Base-by-base conservation (phyloP, 2,329 filamentous ascomycete species). In the Penicillium sp. region DNA sequence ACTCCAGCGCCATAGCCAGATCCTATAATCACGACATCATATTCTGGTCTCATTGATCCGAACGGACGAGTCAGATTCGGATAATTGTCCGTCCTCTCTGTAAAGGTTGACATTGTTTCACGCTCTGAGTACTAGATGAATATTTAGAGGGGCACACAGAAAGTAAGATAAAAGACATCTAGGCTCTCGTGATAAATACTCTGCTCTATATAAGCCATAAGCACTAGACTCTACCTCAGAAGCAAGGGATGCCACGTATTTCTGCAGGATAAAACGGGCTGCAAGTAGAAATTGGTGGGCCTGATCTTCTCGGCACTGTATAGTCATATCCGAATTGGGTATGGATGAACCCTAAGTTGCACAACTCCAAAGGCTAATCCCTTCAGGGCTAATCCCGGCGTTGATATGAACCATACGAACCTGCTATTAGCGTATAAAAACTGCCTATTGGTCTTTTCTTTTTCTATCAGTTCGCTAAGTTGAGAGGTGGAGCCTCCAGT, bases 1-100 rank as follows among this genome's bases (percentile, higher is more conserved):
- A 89, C 82, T 25, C 81, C 83, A 39, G 85, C 86, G 25, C 87
- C 87, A 69, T 89, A 90, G 1, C 87, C 87, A 10, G 85, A 88
- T 1, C 87, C 87, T 56, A 89, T 83, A 31, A 89, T 84, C 11
- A 90, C 80, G 39, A 82, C 82, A 71, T 89, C 87, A 63, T 90
- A 89, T 11, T 53, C 57, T 29, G 36, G 11, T n/a, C 40, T 53
- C 39, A 59, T 59, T 15, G 23, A 50, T 6, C 53, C 25, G n/a
- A 59, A 48, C 1, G 54, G 46, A 46, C 36, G 54, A 47, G 54
- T 59, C 3, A 59, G 39, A 2, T 5, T 57, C 11, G 57, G 55
- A 25, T 58, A 60, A 33, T 58, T 39, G 6, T 60, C 58, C 4
- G 48, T 52, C n/a, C 19, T 41, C 4, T 25, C 44, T 5, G 29